These are phyloP conservation scores for Phlegmacium glaucopus DNA, from an alignment of 768 basidiomycete species.

Conservation along the genomic window DNA sequence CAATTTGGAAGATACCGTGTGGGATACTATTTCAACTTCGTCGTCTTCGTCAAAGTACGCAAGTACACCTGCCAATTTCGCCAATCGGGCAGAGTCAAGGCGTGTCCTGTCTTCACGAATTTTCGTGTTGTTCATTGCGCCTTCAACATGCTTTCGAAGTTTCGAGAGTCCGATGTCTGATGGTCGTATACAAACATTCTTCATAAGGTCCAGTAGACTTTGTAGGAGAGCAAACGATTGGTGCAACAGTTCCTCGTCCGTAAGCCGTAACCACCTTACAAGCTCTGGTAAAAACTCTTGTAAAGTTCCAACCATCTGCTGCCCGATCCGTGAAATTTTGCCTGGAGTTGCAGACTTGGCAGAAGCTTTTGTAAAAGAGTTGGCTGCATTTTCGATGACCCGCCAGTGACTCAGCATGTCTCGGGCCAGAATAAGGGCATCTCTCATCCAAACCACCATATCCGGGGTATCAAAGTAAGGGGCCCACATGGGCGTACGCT, in stretches of 20 bases:
- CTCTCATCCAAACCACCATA: slow-evolving; percentile 98
- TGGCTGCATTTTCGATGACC: slow-evolving; percentile 70
- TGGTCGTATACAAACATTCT: slow-evolving; percentile 55
- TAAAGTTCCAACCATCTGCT: slow-evolving; percentile 73
- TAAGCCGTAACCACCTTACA: slow-evolving; percentile 85
- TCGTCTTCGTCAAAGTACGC: slow-evolving; percentile 63
- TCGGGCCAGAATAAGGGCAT: slow-evolving; percentile 89
- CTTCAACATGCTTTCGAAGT: slow-evolving; percentile 61
- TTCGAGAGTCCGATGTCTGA: slow-evolving; percentile 55
- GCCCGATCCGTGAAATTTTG: slow-evolving; percentile 58
- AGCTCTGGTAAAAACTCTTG: slow-evolving; percentile 79
- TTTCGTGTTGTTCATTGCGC: slow-evolving; percentile 47
- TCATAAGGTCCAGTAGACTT: slow-evolving; percentile 74
- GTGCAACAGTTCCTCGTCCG: slow-evolving; percentile 87
- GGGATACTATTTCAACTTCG: slow-evolving; percentile 52
- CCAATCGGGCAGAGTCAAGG: slow-evolving; percentile 54
- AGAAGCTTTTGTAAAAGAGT: slow-evolving; percentile 25
- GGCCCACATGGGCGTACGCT: slow-evolving; percentile 81
- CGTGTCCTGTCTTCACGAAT: slow-evolving; percentile 40
- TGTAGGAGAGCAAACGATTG: slow-evolving; percentile 85
- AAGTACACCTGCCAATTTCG: slow-evolving; percentile 64
- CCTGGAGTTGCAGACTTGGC: slow-evolving; percentile 22
- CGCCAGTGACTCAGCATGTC: slow-evolving; percentile 81
- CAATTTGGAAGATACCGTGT: slow-evolving; percentile 23
- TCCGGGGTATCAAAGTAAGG: slow-evolving; percentile 71